Evolutionary conservation across 495 filamentous ascomycete species (phyloP).

Genomic region (Astrocystis sublimbata): DNA sequence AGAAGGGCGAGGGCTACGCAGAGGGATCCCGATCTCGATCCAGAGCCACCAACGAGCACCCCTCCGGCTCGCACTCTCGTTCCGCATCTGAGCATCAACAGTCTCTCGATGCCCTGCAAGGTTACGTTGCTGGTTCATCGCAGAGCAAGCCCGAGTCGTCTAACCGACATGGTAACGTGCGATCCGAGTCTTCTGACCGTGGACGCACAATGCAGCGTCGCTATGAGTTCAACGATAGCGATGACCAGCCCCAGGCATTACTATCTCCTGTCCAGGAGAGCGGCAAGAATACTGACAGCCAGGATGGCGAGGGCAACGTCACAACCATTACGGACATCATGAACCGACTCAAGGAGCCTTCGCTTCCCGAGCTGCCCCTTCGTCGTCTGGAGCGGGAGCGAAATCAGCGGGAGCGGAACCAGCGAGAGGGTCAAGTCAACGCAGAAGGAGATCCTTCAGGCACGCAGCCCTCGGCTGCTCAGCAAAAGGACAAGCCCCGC

Average conservation of each 20-base stretch:
- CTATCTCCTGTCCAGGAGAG: slow-evolving; percentile 18
- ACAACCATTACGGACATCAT: slow-evolving; percentile 30
- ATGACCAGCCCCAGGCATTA: slow-evolving; percentile 5
- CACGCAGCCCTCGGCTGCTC: neutral
- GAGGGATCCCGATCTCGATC: neutral
- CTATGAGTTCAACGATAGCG: slow-evolving; percentile 19
- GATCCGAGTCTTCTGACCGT: slow-evolving; percentile 16
- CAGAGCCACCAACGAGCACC: neutral
- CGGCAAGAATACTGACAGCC: neutral
- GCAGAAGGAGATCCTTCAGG: neutral
- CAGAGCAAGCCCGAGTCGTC: neutral
- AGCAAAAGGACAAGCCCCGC: neutral
- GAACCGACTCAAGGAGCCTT: neutral
- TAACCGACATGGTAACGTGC: neutral
- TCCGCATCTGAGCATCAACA: neutral
- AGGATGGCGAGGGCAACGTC: neutral
- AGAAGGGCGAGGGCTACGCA: neutral
- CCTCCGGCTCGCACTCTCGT: slow-evolving; percentile 1
- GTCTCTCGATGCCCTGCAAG: neutral
- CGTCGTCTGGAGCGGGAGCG: neutral
- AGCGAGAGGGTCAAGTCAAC: neutral
- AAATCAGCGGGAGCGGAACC: too few relatives aligned
- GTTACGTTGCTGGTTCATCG: neutral
- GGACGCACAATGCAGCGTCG: slow-evolving; percentile 17
- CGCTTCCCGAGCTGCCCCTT: slow-evolving; percentile 1